Evolutionary conservation across 208 protist species (phyloP).

Genomic region (Trypanosoma theileri): DNA sequence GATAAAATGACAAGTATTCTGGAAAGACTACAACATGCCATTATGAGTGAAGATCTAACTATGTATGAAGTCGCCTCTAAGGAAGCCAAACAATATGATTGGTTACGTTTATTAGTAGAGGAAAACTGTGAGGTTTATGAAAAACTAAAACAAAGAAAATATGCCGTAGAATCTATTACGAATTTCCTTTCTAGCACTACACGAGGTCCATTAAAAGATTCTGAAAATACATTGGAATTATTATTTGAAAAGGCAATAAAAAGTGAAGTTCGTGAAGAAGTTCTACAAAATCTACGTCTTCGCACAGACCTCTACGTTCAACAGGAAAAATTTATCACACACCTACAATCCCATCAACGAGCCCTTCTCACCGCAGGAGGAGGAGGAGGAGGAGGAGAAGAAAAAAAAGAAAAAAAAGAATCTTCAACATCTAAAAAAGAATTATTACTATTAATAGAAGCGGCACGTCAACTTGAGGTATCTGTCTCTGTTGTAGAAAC

Average conservation of each 20-base stretch:
- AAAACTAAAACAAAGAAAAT: constrained; percentile 2
- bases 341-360: background rate
- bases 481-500: constrained; percentile 8
- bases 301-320: constrained; percentile 16
- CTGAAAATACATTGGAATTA: constrained; percentile 3
- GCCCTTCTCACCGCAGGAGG: background rate
- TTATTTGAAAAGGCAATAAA: constrained; percentile 24
- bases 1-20: constrained; percentile 29
- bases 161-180: constrained; percentile 15
- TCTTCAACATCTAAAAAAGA: background rate
- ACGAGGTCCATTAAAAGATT: constrained; percentile 10
- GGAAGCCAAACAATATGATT: constrained; percentile 9
- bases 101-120: constrained; percentile 17
- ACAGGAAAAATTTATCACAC: constrained; percentile 14
- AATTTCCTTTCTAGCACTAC: constrained; percentile 6
- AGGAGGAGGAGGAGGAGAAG: too few species aligned
- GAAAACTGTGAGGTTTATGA: constrained; percentile 17
- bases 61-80: constrained; percentile 24
- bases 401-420: too few species aligned
- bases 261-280: background rate
- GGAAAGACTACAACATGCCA: constrained; percentile 7
- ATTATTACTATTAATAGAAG: constrained; percentile 13
- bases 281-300: constrained; percentile 11
- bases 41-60: constrained; percentile 10
- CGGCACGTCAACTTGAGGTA: constrained; percentile 20